phyloP scores from a whole-genome alignment of 2,329 filamentous ascomycete genomes.

The Apiospora malaysiana region DNA sequence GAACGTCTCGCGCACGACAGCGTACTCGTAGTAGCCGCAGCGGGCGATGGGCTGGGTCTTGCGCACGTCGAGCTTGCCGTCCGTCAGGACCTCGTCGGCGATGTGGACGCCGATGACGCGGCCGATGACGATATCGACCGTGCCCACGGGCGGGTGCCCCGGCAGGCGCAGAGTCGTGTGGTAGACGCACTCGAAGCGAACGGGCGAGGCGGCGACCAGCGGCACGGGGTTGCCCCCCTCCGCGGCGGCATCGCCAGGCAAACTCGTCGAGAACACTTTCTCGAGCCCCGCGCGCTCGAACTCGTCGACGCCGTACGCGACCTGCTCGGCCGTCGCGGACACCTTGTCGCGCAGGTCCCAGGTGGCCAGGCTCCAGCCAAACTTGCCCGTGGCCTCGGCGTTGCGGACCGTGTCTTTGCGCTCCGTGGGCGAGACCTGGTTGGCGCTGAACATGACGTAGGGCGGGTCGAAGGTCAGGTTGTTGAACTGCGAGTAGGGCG shows the following conservation, averaged over 20 bases:
- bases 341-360: constrained; percentile 60
- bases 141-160: constrained; percentile 62
- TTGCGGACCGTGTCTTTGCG: constrained; percentile 65
- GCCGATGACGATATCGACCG: constrained; percentile 63
- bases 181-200: constrained; percentile 65
- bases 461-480: constrained; percentile 68
- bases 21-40: constrained; percentile 66
- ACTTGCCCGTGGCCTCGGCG: constrained; percentile 59
- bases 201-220: constrained; percentile 60
- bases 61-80: constrained; percentile 59
- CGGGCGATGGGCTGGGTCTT: constrained; percentile 66
- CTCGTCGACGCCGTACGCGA: constrained; percentile 58
- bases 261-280: constrained; percentile 44
- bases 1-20: constrained; percentile 60
- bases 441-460: constrained; percentile 66
- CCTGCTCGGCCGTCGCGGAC: constrained; percentile 58
- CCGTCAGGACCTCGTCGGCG: constrained; percentile 57
- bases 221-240: constrained; percentile 40
- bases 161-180: constrained; percentile 60
- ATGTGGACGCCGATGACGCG: constrained; percentile 63
- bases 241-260: constrained; percentile 35
- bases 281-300: constrained; percentile 55
- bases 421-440: constrained; percentile 52
- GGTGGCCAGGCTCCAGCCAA: constrained; percentile 66
- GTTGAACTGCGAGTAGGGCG: constrained; percentile 67